A percentile compares a stretch with the other conserved stretches of the same genome.
phyloP scores from a whole-genome alignment of 2,329 filamentous ascomycete genomes.

The Fusarium brevicatenulatum region DNA sequence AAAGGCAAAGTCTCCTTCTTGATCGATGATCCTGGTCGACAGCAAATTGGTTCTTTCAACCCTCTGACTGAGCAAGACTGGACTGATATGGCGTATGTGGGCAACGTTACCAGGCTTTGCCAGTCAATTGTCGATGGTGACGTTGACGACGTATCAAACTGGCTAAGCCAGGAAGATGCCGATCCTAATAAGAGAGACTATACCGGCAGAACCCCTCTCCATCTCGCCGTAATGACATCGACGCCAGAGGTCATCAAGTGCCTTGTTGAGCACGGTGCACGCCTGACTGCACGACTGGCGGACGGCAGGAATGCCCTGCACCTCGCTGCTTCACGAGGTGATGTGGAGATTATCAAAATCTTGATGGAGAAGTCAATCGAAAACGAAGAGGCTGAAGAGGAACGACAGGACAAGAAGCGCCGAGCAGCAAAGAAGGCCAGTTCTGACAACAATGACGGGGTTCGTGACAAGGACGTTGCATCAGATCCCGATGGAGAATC shows the following conservation, averaged over 20 bases:
- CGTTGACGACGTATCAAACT: conserved; percentile 74
- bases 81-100: conserved; percentile 92
- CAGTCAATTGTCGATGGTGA: conserved; percentile 83
- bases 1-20: conserved; percentile 79
- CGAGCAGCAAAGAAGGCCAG: conserved; percentile 46
- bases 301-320: conserved; percentile 88
- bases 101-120: conserved; percentile 79
- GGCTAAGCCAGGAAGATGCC: conserved; percentile 72
- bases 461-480: conserved; percentile 1
- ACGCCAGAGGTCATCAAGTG: conserved; percentile 75
- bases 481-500: conserved; percentile 41
- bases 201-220: conserved; percentile 81
- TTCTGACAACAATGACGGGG: conserved; percentile 2
- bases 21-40: conserved; percentile 83
- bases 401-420: conserved; percentile 63
- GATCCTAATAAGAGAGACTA: conserved; percentile 81
- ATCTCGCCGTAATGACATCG: conserved; percentile 77
- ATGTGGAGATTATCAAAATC: conserved; percentile 74
- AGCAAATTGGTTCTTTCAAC: conserved; percentile 77
- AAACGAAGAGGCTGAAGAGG: conserved; percentile 75
- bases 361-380: conserved; percentile 78
- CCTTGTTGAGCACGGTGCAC: conserved; percentile 77
- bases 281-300: conserved; percentile 77
- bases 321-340: conserved; percentile 77
- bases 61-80: conserved; percentile 84